Conservation (phyloP, 345 rosid genomes). For the Populus davidiana region DNA sequence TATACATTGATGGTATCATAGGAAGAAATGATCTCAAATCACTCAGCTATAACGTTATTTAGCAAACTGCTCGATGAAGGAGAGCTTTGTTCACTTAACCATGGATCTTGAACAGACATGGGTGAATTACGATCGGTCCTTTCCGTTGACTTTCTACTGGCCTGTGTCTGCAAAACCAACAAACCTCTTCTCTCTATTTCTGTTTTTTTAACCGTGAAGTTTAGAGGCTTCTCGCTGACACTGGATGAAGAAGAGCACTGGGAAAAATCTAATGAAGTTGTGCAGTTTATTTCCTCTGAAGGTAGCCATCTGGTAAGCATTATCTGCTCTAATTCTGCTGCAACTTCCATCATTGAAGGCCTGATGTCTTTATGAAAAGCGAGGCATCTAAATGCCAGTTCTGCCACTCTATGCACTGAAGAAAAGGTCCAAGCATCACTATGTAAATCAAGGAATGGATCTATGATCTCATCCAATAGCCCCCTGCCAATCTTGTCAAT, state of each 20-base stretch:
- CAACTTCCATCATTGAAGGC: slow-evolving; percentile 64
- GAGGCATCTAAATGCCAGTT: slow-evolving; percentile 73
- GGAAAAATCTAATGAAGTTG: slow-evolving; percentile 20
- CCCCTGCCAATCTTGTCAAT: slow-evolving; percentile 56
- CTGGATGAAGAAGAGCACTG: slow-evolving; percentile 29
- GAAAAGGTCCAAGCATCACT: slow-evolving; percentile 41
- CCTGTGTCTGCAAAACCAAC: slow-evolving; percentile 4
- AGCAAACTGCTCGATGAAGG: slow-evolving; percentile 48
- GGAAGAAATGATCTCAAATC: slow-evolving; percentile 3
- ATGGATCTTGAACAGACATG: slow-evolving; percentile 40
- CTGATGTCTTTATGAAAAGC: slow-evolving; percentile 64
- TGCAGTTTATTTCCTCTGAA: slow-evolving; percentile 20
- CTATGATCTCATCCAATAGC: slow-evolving; percentile 51
- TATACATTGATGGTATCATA: background rate
- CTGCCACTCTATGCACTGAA: slow-evolving; percentile 50
- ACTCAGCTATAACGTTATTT: slow-evolving; percentile 16
- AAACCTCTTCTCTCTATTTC: slow-evolving; percentile 11
- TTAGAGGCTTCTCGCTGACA: slow-evolving; percentile 32
- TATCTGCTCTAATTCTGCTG: slow-evolving; percentile 48
- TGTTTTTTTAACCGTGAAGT: slow-evolving; percentile 10
- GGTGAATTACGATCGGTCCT: slow-evolving; percentile 33
- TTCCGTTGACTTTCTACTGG: slow-evolving; percentile 24
- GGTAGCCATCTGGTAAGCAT: slow-evolving; percentile 25
- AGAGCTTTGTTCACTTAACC: slow-evolving; percentile 54
- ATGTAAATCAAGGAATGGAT: slow-evolving; percentile 40